Evolutionary conservation across 345 rosid species (phyloP), one percentile per base, ranked within the genome.

Genomic region (Eutrema heterophyllum): DNA sequence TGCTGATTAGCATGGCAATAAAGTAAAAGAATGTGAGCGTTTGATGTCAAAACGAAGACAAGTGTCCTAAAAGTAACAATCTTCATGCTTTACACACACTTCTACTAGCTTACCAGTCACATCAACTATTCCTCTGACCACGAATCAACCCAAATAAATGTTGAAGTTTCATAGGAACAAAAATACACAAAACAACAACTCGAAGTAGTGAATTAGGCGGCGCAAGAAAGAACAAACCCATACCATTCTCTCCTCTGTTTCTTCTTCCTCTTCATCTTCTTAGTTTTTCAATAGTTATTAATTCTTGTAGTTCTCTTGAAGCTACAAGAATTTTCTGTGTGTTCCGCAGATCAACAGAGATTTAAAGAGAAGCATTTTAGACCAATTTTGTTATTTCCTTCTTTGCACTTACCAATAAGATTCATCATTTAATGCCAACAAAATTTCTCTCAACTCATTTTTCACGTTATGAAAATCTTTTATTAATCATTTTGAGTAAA

Each of bases 1-100:
- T 53, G 13, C 29, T 21, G 46, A 36, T 50, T 65, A 65, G 24
- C 6, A 67, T 26, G 38, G 1, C 15, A 26, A 51, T 5, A 18
- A 48, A 64, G 21, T 7, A 67, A 67, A 41, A 24, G 9, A n/a
- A 38, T 29, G 2, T 5, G 15, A 16, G 18, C 58, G 36, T 53
- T 39, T 53, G 67, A 71, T 71, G 75, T 26, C 59, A 49, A 71
- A 48, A 14, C 0, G 4, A n/a, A 58, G 56, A 59, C 74, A 57
- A 58, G 74, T 70, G 67, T 70, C 67, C 30, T 24, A 35, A 59
- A 71, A 15, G 49, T 35, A 48, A 38, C 30, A 41, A 15, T 49
- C 67, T 35, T 46, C 59, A 26, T 59, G 64, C 57, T 46, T 69
- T 69, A 15, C 18, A 10, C 48, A 24, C 27, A 39, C 26, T 24